These are phyloP conservation scores for Bjerkandera adusta DNA, from an alignment of 1,284 basidiomycete genomes.

Conservation along the genomic window DNA sequence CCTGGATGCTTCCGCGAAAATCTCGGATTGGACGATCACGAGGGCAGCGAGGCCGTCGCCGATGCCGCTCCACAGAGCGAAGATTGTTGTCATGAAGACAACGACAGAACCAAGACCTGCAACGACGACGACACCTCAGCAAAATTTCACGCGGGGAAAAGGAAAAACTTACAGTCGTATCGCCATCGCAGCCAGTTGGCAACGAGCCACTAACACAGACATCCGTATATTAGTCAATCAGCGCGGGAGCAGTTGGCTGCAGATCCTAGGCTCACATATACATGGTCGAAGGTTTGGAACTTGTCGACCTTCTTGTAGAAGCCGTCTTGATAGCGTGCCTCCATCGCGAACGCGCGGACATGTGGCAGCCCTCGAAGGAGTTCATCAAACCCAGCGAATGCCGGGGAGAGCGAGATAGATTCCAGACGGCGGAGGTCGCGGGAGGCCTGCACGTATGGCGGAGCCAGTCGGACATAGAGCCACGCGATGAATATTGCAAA, in stretches of 20 bases:
- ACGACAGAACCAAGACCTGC: conserved; percentile 73
- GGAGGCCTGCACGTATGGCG: conserved; percentile 66
- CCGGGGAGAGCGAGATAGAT: conserved; percentile 63
- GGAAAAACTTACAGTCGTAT: conserved; percentile 64
- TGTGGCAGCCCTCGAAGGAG: conserved; percentile 74
- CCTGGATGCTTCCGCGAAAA: conserved; percentile 68
- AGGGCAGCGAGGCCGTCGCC: conserved; percentile 75
- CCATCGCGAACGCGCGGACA: conserved; percentile 83
- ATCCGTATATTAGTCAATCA: not conserved
- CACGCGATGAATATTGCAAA: conserved; percentile 69
- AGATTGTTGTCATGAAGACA: conserved; percentile 71
- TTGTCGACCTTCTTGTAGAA: conserved; percentile 79
- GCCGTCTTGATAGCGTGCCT: conserved; percentile 67
- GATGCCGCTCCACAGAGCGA: conserved; percentile 67
- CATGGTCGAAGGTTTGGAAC: conserved; percentile 71
- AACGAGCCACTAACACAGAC: conserved; percentile 53
- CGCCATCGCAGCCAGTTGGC: conserved; percentile 69
- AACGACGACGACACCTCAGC: not conserved
- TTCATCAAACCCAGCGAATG: conserved; percentile 78
- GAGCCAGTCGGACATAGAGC: conserved; percentile 70
- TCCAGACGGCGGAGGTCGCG: conserved; percentile 75
- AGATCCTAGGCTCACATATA: conserved; percentile 51
- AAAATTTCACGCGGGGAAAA: not conserved
- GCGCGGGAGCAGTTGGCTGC: conserved; percentile 5
- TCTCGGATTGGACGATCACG: conserved; percentile 73